phyloP scores from a whole-genome alignment of 768 basidiomycete species.

The Rhodotorula graminis region DNA sequence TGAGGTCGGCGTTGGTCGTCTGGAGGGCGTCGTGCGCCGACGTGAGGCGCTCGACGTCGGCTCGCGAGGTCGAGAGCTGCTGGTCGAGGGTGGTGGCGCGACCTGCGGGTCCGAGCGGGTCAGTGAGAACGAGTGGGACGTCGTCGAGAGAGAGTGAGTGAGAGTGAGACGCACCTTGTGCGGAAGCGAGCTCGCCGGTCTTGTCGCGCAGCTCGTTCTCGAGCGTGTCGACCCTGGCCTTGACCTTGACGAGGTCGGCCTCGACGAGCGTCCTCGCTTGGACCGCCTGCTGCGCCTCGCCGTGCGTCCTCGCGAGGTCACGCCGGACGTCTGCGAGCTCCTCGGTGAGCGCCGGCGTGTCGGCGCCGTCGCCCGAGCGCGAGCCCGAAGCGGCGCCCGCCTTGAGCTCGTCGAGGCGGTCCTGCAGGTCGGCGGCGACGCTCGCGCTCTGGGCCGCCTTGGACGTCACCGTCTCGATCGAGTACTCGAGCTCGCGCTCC shows the following conservation, averaged over 20 bases:
- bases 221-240: conserved; percentile 27
- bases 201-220: conserved; percentile 9
- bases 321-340: neutral
- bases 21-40: conserved; percentile 12
- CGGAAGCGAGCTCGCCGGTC: conserved; percentile 9
- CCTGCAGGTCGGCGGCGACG: conserved; percentile 8
- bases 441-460: conserved; percentile 17
- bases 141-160: too few species aligned
- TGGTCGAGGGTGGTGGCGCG: conserved; percentile 23
- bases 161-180: conserved; percentile 14
- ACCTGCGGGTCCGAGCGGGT: neutral
- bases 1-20: conserved; percentile 16
- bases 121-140: too few species aligned
- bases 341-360: neutral
- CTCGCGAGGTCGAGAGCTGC: conserved; percentile 15
- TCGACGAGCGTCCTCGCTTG: neutral
- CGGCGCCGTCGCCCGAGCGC: neutral
- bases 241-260: conserved; percentile 15
- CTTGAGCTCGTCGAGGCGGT: conserved; percentile 9
- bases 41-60: conserved; percentile 22
- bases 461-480: conserved; percentile 18
- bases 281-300: conserved; percentile 3
- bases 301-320: conserved; percentile 45
- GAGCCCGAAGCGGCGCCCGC: neutral
- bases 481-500: conserved; percentile 51